Evolutionary conservation across 139 green algal genomes (phyloP).

Genomic region (Micractinium conductrix): DNA sequence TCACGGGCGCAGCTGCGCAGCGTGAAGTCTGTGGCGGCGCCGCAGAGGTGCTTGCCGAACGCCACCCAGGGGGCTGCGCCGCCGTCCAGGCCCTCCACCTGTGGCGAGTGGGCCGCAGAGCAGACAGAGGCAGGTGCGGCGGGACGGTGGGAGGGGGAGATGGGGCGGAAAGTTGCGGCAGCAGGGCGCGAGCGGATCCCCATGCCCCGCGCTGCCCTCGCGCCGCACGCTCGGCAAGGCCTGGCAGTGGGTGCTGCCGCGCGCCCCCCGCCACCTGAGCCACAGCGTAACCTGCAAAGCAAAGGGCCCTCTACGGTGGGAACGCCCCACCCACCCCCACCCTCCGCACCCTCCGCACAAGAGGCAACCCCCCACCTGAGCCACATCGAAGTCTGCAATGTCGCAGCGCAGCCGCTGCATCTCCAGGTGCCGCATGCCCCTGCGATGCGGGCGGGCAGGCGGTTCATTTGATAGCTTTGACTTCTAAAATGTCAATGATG

Average conservation of each 20-base stretch:
- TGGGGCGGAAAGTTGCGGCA: no score
- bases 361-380: slow-evolving; percentile 15
- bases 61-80: slow-evolving; percentile 55
- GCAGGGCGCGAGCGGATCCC: no score
- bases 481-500: no score
- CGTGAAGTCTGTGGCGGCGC: slow-evolving; percentile 79
- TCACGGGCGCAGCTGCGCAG: slow-evolving; percentile 53
- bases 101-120: not conserved
- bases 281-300: no score
- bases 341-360: no score
- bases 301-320: no score
- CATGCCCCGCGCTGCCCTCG: no score
- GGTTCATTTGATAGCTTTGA: no score
- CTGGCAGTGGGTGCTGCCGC: no score
- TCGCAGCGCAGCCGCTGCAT: slow-evolving; percentile 63
- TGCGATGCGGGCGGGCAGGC: not conserved
- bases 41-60: slow-evolving; percentile 85
- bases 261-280: no score
- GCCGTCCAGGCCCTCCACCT: slow-evolving; percentile 5
- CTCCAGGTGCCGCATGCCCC: slow-evolving; percentile 38
- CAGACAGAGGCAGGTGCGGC: not conserved
- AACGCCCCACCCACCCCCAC: no score
- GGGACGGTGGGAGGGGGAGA: no score
- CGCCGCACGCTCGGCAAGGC: not conserved
- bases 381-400: slow-evolving; percentile 68